Percentiles rank a stretch among this genome's conserved stretches.
Conservation (phyloP, 352 stramenopile genomes). For the Phytopythium kandeliae region DNA sequence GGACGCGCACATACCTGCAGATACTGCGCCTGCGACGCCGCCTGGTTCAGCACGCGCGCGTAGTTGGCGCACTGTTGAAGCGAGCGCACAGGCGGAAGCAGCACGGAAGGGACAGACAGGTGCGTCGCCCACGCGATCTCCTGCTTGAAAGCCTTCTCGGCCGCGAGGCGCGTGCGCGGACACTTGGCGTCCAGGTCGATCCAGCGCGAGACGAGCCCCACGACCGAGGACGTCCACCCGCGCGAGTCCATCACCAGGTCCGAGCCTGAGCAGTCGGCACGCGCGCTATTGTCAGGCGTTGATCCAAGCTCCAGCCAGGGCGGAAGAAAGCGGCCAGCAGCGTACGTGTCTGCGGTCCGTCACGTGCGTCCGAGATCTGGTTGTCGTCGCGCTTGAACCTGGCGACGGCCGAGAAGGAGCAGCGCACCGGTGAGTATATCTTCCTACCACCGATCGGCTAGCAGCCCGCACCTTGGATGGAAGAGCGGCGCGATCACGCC, state of each 20-base stretch:
- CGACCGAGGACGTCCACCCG: slow-evolving; percentile 77
- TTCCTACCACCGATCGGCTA: too few relatives aligned
- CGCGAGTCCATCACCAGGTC: slow-evolving; percentile 82
- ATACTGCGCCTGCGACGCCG: slow-evolving; percentile 70
- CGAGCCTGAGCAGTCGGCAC: slow-evolving; percentile 28
- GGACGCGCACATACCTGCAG: slow-evolving; percentile 36
- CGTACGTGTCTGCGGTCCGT: slow-evolving; percentile 54
- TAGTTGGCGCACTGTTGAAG: slow-evolving; percentile 70
- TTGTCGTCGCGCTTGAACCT: slow-evolving; percentile 71
- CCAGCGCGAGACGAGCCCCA: slow-evolving; percentile 78
- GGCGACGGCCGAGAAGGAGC: too few relatives aligned
- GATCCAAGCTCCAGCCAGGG: too few relatives aligned
- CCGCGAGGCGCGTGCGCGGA: slow-evolving; percentile 28
- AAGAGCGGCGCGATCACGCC: slow-evolving; percentile 77
- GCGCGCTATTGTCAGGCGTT: too few relatives aligned
- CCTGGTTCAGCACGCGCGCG: slow-evolving; percentile 76
- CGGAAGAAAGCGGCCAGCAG: slow-evolving; percentile 1
- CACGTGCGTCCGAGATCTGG: slow-evolving; percentile 49
- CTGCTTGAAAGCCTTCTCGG: slow-evolving; percentile 82
- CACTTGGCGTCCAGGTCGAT: slow-evolving; percentile 61
- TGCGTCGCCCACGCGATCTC: slow-evolving; percentile 96
- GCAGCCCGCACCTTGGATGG: slow-evolving; percentile 67
- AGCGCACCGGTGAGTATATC: too few relatives aligned
- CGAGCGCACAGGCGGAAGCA: slow-evolving; percentile 78
- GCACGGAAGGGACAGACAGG: slow-evolving; percentile 92